A percentile compares a stretch with the other conserved stretches of the same genome.
phyloP scores from a whole-genome alignment of 345 rosid species.

The Carallia brachiata region DNA sequence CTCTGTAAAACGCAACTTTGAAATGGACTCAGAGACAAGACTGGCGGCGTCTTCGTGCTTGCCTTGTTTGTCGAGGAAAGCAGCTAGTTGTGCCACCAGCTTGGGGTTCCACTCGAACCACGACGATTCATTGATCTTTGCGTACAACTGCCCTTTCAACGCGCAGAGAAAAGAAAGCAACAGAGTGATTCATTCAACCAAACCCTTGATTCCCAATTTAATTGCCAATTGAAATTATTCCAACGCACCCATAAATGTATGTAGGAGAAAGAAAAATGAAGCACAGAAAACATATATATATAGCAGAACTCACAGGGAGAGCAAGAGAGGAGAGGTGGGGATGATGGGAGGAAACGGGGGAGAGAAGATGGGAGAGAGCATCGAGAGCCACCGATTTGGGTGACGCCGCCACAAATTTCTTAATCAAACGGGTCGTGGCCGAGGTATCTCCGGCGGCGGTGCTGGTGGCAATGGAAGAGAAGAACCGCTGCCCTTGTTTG shows the following conservation, averaged over 20 bases:
- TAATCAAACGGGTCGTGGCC: constrained; percentile 49
- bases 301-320: constrained; percentile 44
- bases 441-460: constrained; percentile 42
- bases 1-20: constrained; percentile 45
- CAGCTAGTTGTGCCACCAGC: constrained; percentile 61
- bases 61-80: constrained; percentile 62
- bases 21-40: constrained; percentile 43
- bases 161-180: background rate
- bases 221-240: background rate
- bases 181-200: constrained; percentile 2
- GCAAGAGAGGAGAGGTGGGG: constrained; percentile 54
- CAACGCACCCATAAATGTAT: too few species aligned
- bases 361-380: constrained; percentile 74
- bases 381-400: constrained; percentile 67
- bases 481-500: constrained; percentile 58
- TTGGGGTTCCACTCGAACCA: constrained; percentile 90
- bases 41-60: constrained; percentile 38
- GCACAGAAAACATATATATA: background rate
- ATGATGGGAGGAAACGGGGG: constrained; percentile 43
- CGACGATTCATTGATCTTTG: constrained; percentile 52
- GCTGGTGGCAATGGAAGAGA: constrained; percentile 43
- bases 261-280: too few species aligned
- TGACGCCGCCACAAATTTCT: constrained; percentile 70
- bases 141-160: constrained; percentile 46
- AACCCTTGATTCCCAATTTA: background rate